Percentiles rank a stretch among this genome's conserved stretches.
These are phyloP conservation scores for Ophiosphaerella korrae DNA, from an alignment of 2,329 filamentous ascomycete species.

Conservation along the genomic window DNA sequence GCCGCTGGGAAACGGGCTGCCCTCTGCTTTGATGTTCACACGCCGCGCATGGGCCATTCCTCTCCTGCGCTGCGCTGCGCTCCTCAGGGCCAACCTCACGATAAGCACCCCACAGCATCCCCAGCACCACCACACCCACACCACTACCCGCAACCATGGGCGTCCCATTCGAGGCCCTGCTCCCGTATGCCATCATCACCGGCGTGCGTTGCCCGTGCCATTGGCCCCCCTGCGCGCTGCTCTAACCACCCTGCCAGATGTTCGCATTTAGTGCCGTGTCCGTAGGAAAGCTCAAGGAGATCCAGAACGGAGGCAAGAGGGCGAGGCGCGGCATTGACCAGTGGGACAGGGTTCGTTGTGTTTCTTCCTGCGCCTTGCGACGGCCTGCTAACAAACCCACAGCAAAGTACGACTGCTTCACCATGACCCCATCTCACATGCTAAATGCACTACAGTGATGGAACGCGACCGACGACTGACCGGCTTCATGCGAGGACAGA, in stretches of 20 bases:
- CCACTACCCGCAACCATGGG: constrained; percentile 57
- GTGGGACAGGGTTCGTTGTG: constrained; percentile 65
- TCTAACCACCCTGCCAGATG: constrained; percentile 54
- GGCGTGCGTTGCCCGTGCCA: constrained; percentile 54
- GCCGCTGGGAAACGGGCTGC: constrained; percentile 29
- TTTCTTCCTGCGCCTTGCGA: constrained; percentile 7
- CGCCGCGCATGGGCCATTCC: constrained; percentile 10
- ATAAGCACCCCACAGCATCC: constrained; percentile 16
- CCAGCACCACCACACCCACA: constrained; percentile 26
- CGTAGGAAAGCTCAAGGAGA: constrained; percentile 62
- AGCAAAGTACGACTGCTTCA: constrained; percentile 59
- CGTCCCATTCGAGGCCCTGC: constrained; percentile 68
- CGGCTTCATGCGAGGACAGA: constrained; percentile 65
- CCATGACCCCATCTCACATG: constrained; percentile 40
- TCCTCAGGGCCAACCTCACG: constrained; percentile 7
- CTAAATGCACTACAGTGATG: constrained; percentile 61
- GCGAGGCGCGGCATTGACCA: constrained; percentile 63
- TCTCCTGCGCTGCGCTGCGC: neutral
- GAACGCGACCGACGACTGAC: constrained; percentile 68
- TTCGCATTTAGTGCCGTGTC: constrained; percentile 65
- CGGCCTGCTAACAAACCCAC: constrained; percentile 48
- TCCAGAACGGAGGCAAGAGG: constrained; percentile 68
- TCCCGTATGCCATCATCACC: constrained; percentile 68
- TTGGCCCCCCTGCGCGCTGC: constrained; percentile 9
- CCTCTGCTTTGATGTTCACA: constrained; percentile 28